Conservation (phyloP, 768 basidiomycete species). For the Auriscalpium microsporum region DNA sequence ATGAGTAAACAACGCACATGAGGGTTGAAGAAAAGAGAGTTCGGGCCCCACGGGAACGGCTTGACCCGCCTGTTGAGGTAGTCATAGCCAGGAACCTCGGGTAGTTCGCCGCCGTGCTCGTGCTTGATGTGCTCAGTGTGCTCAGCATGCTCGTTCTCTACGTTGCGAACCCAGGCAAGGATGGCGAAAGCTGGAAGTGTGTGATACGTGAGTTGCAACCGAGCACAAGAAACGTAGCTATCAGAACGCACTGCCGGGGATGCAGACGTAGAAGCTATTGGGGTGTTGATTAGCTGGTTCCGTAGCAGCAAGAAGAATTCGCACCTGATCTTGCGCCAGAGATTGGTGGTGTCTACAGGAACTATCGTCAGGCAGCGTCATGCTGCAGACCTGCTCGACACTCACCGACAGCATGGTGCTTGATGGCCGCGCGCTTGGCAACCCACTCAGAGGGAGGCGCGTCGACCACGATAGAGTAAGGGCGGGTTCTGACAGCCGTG, state of each 20-base stretch:
- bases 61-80: conserved; percentile 70
- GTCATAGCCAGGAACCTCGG: conserved; percentile 62
- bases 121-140: conserved; percentile 64
- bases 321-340: conserved; percentile 86
- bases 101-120: conserved; percentile 66
- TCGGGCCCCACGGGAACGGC: conserved; percentile 81
- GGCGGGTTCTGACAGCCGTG: conserved; percentile 27
- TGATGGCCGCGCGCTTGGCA: conserved; percentile 46
- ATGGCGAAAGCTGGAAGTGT: conserved; percentile 17
- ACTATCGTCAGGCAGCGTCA: conserved; percentile 11
- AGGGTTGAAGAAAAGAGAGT: conserved; percentile 77
- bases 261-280: conserved; percentile 60
- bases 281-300: conserved; percentile 8
- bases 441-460: conserved; percentile 36
- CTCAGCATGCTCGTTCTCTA: conserved; percentile 56
- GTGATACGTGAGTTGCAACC: neutral
- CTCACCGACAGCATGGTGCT: conserved; percentile 54
- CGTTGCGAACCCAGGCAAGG: conserved; percentile 39
- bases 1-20: conserved; percentile 36
- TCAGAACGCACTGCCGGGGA: conserved; percentile 58
- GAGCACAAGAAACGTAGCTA: neutral
- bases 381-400: neutral
- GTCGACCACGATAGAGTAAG: conserved; percentile 30
- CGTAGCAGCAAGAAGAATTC: conserved; percentile 12
- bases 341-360: conserved; percentile 55